Conservation (phyloP, 805 yeast species). For the Saccharomyces mikatae region DNA sequence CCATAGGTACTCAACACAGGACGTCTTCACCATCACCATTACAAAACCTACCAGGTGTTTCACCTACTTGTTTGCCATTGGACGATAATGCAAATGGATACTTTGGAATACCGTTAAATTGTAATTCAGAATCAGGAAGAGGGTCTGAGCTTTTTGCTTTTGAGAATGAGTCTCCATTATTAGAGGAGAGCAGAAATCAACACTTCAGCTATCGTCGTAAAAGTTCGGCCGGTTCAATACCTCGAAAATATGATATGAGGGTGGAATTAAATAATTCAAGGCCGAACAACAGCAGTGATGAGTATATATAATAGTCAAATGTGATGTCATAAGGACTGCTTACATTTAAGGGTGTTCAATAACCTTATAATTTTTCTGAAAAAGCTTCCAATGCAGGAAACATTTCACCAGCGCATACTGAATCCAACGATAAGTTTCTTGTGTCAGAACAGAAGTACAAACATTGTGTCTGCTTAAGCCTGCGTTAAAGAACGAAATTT, state of each 20-base stretch:
- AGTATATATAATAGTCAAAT: not conserved
- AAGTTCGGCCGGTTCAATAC: not conserved
- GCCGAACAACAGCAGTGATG: not conserved
- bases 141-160: not conserved
- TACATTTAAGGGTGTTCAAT: not conserved
- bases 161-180: not conserved
- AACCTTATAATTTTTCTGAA: conserved; percentile 7
- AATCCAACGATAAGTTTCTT: conserved; percentile 4
- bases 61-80: not conserved
- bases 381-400: conserved; percentile 8
- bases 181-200: not conserved
- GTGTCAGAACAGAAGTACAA: conserved; percentile 19
- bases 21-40: not conserved
- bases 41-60: not conserved
- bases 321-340: not conserved
- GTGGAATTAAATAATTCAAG: not conserved
- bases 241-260: not conserved
- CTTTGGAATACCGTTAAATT: not conserved
- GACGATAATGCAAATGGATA: not conserved
- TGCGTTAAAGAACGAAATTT: conserved; percentile 6
- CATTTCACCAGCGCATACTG: conserved; percentile 6
- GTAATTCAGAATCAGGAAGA: not conserved
- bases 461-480: conserved; percentile 12
- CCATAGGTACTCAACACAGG: not conserved
- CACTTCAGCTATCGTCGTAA: not conserved